Percentiles rank a stretch among this genome's conserved stretches.
Evolutionary conservation across 2,329 filamentous ascomycete genomes (phyloP).

Genomic region (Raffaelea arxii): DNA sequence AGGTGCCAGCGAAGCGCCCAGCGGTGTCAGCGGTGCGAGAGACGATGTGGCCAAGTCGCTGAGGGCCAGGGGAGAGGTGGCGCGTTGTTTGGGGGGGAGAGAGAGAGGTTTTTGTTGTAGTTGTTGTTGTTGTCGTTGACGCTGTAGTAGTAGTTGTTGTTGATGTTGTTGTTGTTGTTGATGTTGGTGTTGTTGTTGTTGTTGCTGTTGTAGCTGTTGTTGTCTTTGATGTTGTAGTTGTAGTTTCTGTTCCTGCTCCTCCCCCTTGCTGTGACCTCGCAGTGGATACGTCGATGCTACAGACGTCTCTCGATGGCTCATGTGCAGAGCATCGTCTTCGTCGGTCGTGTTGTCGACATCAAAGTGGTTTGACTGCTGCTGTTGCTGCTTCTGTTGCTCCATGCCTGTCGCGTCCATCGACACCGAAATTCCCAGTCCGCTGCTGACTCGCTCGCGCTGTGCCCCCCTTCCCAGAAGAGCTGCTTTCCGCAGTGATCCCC

Average conservation of each 20-base stretch:
- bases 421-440: not conserved
- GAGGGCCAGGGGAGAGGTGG: conserved; percentile 52
- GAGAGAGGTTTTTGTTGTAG: conserved; percentile 15
- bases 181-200: conserved; percentile 17
- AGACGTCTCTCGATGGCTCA: conserved; percentile 65
- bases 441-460: conserved; percentile 38
- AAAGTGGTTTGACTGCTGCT: conserved; percentile 4
- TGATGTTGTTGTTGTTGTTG: not conserved
- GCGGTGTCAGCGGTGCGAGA: conserved; percentile 30
- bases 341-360: conserved; percentile 7
- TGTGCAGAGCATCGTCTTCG: conserved; percentile 51
- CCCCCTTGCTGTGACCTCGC: conserved; percentile 15
- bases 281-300: conserved; percentile 1
- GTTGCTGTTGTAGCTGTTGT: not conserved
- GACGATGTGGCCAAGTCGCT: conserved; percentile 33
- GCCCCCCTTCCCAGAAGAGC: conserved; percentile 69
- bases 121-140: not conserved
- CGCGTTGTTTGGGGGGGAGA: conserved; percentile 16
- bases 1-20: conserved; percentile 19
- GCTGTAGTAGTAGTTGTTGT: conserved; percentile 24
- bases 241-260: not conserved
- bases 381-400: not conserved
- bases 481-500: conserved; percentile 79
- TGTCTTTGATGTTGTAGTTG: conserved; percentile 14
- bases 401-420: not conserved